Evolutionary conservation across 352 stramenopile species (phyloP), one percentile per base, ranked within the genome.

Genomic region (Globisporangium recalcitrans): DNA sequence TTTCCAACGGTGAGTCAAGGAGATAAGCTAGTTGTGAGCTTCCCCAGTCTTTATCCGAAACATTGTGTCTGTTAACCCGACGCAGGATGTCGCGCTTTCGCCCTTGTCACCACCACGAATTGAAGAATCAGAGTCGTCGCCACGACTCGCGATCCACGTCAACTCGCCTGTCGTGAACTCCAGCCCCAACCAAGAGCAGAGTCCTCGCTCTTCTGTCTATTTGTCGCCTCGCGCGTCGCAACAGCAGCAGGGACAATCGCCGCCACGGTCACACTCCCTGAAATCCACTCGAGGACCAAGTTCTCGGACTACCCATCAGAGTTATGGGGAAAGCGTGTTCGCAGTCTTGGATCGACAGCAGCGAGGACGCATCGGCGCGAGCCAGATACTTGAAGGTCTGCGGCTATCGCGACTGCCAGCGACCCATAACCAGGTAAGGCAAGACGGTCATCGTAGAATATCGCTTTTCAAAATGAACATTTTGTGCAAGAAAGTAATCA

Each of bases 351-450:
- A 90, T 60, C 68, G 77, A 26, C 58, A 80, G 24, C 66, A 77
- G 46, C 64, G 65, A 32, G 65, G 68, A 21, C 72, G 74, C 0
- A 80, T 90, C 19, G 77, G 74, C 0, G 76, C 88, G 8, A 68
- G 70, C 22, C 77, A 90, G 61, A 78, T 88, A 49, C 52, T 87
- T 1, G 68, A 88, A 13, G 79, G 81, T 9, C 65, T 90, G 38
- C 67, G 73, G 8, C 60, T 90, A 0, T 51, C 88, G 27, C 69
- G 72, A 1, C 46, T 89, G 14, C 78, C 79, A 46, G 79, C 80
- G 16, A 89, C 78, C 8, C 78, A 87, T 62, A 87, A 89, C 22
- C 82, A 91, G 63, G 79, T 89, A 52, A 32, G n/a, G n/a, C n/a
- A n/a, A n/a, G n/a, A n/a, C n/a, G n/a, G n/a, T n/a, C n/a, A n/a